Conservation (phyloP, 2,329 filamentous ascomycete genomes). For the Thielaviopsis musarum region DNA sequence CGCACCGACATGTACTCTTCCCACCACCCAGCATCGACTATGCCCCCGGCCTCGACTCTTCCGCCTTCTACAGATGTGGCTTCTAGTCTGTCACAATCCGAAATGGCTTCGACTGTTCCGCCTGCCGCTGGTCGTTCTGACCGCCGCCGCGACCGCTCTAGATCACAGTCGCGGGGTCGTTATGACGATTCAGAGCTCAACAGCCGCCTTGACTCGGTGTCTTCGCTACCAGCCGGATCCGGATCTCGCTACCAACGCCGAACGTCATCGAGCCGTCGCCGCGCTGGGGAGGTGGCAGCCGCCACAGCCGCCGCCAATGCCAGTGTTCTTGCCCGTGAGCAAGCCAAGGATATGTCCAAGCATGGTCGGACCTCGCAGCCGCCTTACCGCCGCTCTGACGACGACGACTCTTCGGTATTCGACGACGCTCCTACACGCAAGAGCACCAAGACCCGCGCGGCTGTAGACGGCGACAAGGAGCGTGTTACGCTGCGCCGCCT, state of each 20-base stretch:
- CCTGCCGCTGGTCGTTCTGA: slow-evolving; percentile 7
- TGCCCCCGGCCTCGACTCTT: not conserved
- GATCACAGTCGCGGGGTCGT: slow-evolving; percentile 4
- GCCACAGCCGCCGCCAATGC: slow-evolving; percentile 32
- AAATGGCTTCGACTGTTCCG: slow-evolving; percentile 6
- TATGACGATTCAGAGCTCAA: slow-evolving; percentile 8
- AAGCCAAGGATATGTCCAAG: slow-evolving; percentile 17
- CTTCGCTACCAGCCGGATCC: slow-evolving; percentile 2
- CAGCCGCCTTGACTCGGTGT: slow-evolving; percentile 6
- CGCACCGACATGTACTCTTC: slow-evolving; percentile 1
- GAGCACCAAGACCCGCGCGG: slow-evolving; percentile 40
- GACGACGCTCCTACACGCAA: slow-evolving; percentile 27
- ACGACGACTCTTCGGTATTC: slow-evolving; percentile 18
- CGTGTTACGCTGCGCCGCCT: slow-evolving; percentile 43
- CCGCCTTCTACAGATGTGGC: not conserved
- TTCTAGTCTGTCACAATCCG: slow-evolving; percentile 4
- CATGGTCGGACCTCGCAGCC: slow-evolving; percentile 9
- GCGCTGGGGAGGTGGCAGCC: slow-evolving; percentile 28
- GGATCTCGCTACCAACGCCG: slow-evolving; percentile 20
- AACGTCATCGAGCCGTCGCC: slow-evolving; percentile 29
- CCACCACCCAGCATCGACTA: not conserved
- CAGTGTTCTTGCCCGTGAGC: slow-evolving; percentile 29
- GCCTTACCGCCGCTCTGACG: slow-evolving; percentile 8
- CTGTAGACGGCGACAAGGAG: slow-evolving; percentile 36
- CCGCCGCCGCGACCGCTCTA: not conserved